Evolutionary conservation across 2,329 filamentous ascomycete species (phyloP), one percentile per base, ranked within the genome.

Genomic region (Cordyceps javanica): DNA sequence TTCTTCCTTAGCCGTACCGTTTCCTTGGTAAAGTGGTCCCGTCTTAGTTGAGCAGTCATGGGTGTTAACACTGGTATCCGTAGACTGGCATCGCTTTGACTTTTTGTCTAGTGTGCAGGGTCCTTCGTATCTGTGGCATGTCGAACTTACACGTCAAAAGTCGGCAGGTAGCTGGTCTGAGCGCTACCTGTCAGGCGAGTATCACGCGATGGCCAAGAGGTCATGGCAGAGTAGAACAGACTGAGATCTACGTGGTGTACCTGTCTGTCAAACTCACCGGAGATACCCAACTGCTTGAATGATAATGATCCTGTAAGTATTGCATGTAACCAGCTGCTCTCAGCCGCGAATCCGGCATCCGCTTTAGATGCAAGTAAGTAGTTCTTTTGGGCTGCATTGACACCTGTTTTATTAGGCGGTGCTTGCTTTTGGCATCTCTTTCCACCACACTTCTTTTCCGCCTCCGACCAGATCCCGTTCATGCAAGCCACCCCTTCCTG

Each of bases 361-460:
- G 25, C 14, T 28, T 16, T 21, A 25, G 36, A 32, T 11, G 38
- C 14, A 36, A n/a, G 11, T 44, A n/a, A n/a, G n/a, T n/a, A n/a
- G n/a, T n/a, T 39, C 21, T n/a, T 36, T 16, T 25, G 28, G 16
- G 52, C 32, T 38, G 52, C 52, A 55, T 45, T 45, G 41, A 45
- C 52, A 10, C 36, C 38, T 30, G 36, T 41, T 39, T 36, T 34
- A 23, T 28, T 23, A 7, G 50, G 5, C 30, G 26, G 7, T 45
- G 13, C 19, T 55, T 55, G 39, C 52, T 55, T 55, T 55, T 55
- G 51, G 14, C 41, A 26, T 55, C 39, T 55, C 41, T 55, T 55
- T 36, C 41, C 52, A 55, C 54, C 46, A 36, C 44, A 36, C 36
- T 11, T 32, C 8, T 25, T 46, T 26, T 28, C 13, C 34, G 16